Evolutionary conservation across 2,329 filamentous ascomycete species (phyloP), one percentile per base, ranked within the genome.

Genomic region (Pseudocercospora crystallina): DNA sequence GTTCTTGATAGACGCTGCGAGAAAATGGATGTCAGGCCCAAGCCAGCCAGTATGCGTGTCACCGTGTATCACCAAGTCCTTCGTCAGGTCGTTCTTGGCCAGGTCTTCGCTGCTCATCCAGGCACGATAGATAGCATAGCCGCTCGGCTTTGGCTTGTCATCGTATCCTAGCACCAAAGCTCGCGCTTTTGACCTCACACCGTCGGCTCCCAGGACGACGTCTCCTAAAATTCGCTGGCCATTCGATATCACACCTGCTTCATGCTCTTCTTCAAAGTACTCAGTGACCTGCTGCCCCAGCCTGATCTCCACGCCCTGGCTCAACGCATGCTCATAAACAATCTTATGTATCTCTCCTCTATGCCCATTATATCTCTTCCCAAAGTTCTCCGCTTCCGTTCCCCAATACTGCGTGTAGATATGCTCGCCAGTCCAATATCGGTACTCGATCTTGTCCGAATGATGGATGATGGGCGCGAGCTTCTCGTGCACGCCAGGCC

Each of bases 41-140:
- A 81, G 69, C 78, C 78, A 81, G 35, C 71, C 75, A 4, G 74
- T 71, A 60, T 80, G 78, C 15, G 75, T 73, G 54, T 81, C 79
- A 29, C 76, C 76, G 29, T 76, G 68, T 9, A 68, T 71, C 30
- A 44, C 47, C 32, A 50, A 41, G 32, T 80, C 72, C 30, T 73
- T 75, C 1, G 79, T 82, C 15, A 71, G 65, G 1, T 78, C 75
- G 55, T 82, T 78, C 8, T 74, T 73, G 4, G 67, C 66, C 14
- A 81, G 70, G 32, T 76, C 73, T 54, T 79, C 69, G 14, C 69
- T 71, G 32, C 70, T 66, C 58, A 75, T 78, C 77, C 79, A 82
- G 3, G 79, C 76, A 39, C 79, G 73, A 73, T 42, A 78, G 37
- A 79, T 78, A 1, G 78, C 77, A 56, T 80, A 81, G 0, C 79